A percentile compares a stretch with the other conserved stretches of the same genome.
Evolutionary conservation across 192 early-diverging fungal genomes (phyloP).

Genomic region (Blastocladiella britannica): DNA sequence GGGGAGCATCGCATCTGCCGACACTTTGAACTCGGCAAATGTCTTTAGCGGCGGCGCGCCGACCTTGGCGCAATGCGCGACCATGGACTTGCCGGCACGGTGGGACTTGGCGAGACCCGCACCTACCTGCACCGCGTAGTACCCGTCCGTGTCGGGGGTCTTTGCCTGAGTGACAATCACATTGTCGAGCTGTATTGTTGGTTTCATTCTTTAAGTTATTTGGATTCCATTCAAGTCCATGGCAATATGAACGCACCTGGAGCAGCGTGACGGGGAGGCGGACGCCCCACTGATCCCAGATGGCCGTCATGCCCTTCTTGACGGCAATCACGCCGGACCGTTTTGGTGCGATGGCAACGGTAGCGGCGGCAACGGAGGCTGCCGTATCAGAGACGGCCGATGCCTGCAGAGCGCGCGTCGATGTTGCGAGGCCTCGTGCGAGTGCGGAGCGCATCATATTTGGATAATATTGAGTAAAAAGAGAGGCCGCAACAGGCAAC

Average conservation of each 20-base stretch:
- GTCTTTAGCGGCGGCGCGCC: conserved; percentile 56
- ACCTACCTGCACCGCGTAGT: conserved; percentile 45
- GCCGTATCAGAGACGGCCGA: neutral
- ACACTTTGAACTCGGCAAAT: conserved; percentile 62
- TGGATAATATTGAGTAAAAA: too few species aligned
- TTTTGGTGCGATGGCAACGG: conserved; percentile 12
- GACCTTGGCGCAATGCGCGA: conserved; percentile 50
- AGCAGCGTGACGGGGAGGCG: conserved; percentile 76
- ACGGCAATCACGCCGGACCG: conserved; percentile 62
- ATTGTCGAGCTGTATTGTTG: conserved; percentile 36
- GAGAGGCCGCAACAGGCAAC: too few species aligned
- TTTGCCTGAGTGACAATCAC: conserved; percentile 43
- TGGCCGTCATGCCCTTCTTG: conserved; percentile 86
- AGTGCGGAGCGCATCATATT: too few species aligned
- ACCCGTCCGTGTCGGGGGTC: conserved; percentile 26
- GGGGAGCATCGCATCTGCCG: conserved; percentile 65
- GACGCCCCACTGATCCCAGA: conserved; percentile 87
- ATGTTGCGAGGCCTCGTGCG: too few species aligned
- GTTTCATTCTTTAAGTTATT: too few species aligned
- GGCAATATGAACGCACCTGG: conserved; percentile 25
- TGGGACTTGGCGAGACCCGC: conserved; percentile 33
- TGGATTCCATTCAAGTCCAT: too few species aligned
- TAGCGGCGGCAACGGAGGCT: neutral
- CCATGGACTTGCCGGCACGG: conserved; percentile 44
- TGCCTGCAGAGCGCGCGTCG: neutral